phyloP scores from a whole-genome alignment of 2,329 filamentous ascomycete genomes.

The Purpureocillium takamizusanense region DNA sequence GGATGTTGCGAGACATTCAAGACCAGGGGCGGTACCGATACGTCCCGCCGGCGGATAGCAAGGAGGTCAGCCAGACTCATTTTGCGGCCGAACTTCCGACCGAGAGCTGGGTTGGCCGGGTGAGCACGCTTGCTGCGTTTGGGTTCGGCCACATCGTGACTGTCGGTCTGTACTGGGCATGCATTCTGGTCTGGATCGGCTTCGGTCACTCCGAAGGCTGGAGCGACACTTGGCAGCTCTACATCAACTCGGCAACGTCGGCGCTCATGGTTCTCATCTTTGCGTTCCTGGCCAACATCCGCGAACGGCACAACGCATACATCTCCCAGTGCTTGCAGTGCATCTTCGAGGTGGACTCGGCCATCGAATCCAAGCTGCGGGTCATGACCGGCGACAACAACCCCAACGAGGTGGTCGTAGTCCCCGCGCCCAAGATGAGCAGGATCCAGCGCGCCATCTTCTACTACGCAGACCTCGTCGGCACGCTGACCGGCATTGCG shows the following conservation, averaged over 20 bases:
- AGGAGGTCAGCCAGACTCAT: conserved; percentile 14
- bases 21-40: conserved; percentile 8
- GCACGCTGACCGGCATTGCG: conserved; percentile 27
- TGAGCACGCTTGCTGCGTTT: conserved; percentile 14
- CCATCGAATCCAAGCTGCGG: conserved; percentile 23
- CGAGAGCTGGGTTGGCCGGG: conserved; percentile 20
- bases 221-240: conserved; percentile 27
- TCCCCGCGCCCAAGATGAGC: conserved; percentile 20
- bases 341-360: conserved; percentile 23
- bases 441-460: conserved; percentile 27
- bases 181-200: conserved; percentile 24
- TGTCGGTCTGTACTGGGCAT: conserved; percentile 22
- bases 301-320: conserved; percentile 24
- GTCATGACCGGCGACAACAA: conserved; percentile 20
- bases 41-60: conserved; percentile 9
- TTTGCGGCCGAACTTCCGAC: conserved; percentile 5
- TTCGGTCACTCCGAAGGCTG: conserved; percentile 19
- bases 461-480: conserved; percentile 32
- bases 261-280: conserved; percentile 27
- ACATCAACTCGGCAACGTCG: conserved; percentile 34
- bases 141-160: conserved; percentile 20
- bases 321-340: conserved; percentile 19
- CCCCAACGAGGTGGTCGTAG: conserved; percentile 21
- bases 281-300: conserved; percentile 29
- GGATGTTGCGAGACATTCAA: conserved; percentile 16